Evolutionary conservation across 2,329 filamentous ascomycete genomes (phyloP).

Genomic region (Ophiostoma sp.): DNA sequence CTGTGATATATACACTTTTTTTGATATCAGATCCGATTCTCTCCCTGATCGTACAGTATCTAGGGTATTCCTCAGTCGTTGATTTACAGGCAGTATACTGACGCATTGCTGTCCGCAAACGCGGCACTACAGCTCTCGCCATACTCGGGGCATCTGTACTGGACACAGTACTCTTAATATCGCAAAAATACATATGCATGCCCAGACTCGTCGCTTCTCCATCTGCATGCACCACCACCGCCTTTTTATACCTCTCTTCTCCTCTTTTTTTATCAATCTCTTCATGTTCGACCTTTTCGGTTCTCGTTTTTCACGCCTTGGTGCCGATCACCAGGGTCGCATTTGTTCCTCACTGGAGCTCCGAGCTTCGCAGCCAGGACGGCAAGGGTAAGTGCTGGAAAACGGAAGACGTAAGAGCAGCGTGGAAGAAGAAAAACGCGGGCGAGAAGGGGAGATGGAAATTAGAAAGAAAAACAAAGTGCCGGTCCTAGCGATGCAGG

Average conservation of each 20-base stretch:
- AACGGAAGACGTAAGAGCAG: constrained; percentile 7
- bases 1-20: background rate
- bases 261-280: constrained; percentile 16
- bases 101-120: no score
- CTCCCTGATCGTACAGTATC: background rate
- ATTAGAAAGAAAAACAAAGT: background rate
- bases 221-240: no score
- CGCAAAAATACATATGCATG: background rate
- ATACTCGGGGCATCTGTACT: no score
- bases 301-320: background rate
- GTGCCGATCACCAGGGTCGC: constrained; percentile 13
- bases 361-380: background rate
- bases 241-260: constrained; percentile 1
- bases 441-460: background rate
- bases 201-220: background rate
- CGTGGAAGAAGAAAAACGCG: background rate
- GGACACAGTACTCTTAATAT: no score
- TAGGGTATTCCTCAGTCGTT: background rate
- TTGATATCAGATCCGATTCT: background rate
- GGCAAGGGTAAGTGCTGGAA: background rate
- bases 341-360: constrained; percentile 4
- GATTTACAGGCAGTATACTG: no score
- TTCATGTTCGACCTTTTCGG: background rate
- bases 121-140: no score
- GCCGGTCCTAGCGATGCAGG: background rate